Evolutionary conservation across 2,329 filamentous ascomycete species (phyloP).

Genomic region (Nigrospora oryzae): DNA sequence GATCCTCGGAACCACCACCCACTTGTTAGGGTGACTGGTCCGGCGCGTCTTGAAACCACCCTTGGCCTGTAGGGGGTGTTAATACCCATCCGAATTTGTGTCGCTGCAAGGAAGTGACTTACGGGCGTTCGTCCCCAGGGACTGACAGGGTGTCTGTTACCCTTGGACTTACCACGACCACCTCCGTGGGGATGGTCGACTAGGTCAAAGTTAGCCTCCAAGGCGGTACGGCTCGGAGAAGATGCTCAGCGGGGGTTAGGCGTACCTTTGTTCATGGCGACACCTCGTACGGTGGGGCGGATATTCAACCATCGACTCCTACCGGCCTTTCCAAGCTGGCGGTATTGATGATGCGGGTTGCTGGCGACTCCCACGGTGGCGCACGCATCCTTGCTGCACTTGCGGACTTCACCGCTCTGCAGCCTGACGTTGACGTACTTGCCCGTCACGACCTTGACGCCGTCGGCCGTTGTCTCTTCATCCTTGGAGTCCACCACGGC

Average conservation of each 20-base stretch:
- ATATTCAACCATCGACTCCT: conserved; percentile 90
- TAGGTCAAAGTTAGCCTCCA: conserved; percentile 15
- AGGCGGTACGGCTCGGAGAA: background rate
- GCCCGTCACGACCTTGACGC: conserved; percentile 54
- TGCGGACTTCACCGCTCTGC: conserved; percentile 87
- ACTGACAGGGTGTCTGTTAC: conserved; percentile 89
- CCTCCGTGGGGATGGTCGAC: conserved; percentile 97
- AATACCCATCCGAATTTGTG: conserved; percentile 10
- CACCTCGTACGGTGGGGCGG: conserved; percentile 87
- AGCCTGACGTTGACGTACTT: conserved; percentile 77
- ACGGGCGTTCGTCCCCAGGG: conserved; percentile 86
- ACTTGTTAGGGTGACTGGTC: conserved; percentile 85
- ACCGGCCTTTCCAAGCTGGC: conserved; percentile 89
- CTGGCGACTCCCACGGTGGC: conserved; percentile 91
- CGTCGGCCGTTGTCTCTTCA: conserved; percentile 57
- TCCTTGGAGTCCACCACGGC: conserved; percentile 86
- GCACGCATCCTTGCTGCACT: conserved; percentile 84
- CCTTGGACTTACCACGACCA: conserved; percentile 98
- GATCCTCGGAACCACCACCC: conserved; percentile 73
- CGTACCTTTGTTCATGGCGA: conserved; percentile 94
- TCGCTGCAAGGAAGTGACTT: conserved; percentile 34
- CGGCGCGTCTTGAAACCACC: conserved; percentile 85
- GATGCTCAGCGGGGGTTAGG: conserved; percentile 5
- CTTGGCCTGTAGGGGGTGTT: conserved; percentile 50
- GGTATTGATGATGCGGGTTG: conserved; percentile 86